These are phyloP conservation scores for Durio zibethinus DNA, from an alignment of 345 rosid species.

Conservation along the genomic window DNA sequence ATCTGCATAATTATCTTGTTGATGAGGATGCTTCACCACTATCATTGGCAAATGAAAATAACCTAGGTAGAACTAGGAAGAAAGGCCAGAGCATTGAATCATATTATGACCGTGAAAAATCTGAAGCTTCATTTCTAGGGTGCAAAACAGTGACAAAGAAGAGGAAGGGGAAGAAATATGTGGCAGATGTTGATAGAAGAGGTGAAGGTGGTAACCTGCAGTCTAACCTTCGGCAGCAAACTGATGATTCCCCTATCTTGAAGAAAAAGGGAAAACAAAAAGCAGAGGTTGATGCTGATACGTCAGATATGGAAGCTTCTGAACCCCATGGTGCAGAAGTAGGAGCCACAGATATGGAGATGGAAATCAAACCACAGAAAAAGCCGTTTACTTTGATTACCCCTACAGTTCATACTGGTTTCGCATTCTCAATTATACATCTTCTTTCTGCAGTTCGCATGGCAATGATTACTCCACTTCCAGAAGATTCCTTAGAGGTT, in stretches of 20 bases:
- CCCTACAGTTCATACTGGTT: constrained; percentile 90
- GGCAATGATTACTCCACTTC: constrained; percentile 65
- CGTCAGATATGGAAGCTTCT: constrained; percentile 47
- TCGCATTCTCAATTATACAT: constrained; percentile 92
- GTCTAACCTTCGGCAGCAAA: constrained; percentile 32
- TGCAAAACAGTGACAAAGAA: constrained; percentile 57
- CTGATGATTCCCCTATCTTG: constrained; percentile 41
- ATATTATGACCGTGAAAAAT: constrained; percentile 46
- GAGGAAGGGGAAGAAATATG: constrained; percentile 61
- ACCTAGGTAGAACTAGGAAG: constrained; percentile 39
- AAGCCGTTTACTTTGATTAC: constrained; percentile 82
- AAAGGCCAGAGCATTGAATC: constrained; percentile 47
- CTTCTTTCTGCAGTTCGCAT: constrained; percentile 93
- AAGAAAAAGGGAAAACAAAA: constrained; percentile 76
- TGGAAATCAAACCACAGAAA: constrained; percentile 69
- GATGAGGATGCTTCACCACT: constrained; percentile 49
- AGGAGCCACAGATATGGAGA: constrained; percentile 51
- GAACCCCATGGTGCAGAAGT: constrained; percentile 48
- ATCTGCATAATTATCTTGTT: constrained; percentile 24
- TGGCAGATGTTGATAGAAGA: constrained; percentile 38
- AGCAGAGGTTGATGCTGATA: constrained; percentile 46
- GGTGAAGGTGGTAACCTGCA: constrained; percentile 41
- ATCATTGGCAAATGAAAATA: constrained; percentile 37
- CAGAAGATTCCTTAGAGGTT: constrained; percentile 63
- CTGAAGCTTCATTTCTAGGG: constrained; percentile 48